These are phyloP conservation scores for Podila verticillata DNA, from an alignment of 192 early-diverging fungal genomes.

Conservation along the genomic window DNA sequence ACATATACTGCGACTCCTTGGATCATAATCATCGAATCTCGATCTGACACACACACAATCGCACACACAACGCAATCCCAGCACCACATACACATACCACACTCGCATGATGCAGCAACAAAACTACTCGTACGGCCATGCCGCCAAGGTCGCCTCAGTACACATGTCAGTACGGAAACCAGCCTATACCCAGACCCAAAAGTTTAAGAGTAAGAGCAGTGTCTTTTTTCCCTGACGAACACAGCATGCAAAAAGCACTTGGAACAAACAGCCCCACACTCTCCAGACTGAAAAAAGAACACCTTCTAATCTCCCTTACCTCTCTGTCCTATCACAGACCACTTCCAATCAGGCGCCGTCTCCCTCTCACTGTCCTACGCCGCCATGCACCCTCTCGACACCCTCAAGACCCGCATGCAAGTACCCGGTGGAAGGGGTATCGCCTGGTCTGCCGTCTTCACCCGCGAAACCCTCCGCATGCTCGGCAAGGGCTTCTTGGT, in stretches of 20 bases:
- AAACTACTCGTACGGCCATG: slow-evolving; percentile 27
- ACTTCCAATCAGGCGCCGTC: slow-evolving; percentile 69
- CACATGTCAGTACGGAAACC: slow-evolving; percentile 25
- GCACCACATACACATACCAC: neutral
- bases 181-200: slow-evolving; percentile 40
- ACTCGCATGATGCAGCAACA: slow-evolving; percentile 32
- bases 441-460: slow-evolving; percentile 58
- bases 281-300: too few species aligned
- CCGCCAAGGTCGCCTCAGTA: slow-evolving; percentile 17
- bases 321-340: slow-evolving; percentile 48
- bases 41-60: neutral
- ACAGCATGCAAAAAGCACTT: too few species aligned
- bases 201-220: slow-evolving; percentile 40
- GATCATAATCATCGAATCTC: neutral
- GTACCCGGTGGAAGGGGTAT: slow-evolving; percentile 55
- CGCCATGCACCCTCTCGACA: slow-evolving; percentile 81
- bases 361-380: slow-evolving; percentile 76
- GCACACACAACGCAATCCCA: neutral
- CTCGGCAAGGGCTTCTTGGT: slow-evolving; percentile 73
- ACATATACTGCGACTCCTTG: neutral
- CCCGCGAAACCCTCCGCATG: slow-evolving; percentile 57
- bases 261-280: too few species aligned
- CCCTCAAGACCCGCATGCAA: slow-evolving; percentile 78
- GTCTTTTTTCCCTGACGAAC: too few species aligned
- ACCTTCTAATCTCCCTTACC: neutral